Evolutionary conservation across 176 grass and related monocot species (phyloP), one percentile per base, ranked within the genome.

Genomic region (Alloteropsis semialata): DNA sequence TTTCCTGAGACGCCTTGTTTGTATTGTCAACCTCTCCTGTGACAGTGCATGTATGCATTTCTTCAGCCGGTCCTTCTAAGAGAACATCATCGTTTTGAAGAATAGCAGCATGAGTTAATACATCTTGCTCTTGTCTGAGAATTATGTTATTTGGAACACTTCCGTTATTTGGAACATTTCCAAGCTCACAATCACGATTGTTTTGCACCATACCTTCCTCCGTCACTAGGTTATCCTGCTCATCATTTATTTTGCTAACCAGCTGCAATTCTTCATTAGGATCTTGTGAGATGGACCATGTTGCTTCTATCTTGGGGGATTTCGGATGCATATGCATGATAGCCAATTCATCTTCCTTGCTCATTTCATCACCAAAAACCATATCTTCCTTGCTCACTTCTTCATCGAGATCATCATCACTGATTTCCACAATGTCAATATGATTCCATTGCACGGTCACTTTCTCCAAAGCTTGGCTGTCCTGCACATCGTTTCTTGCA

Each of bases 241-340:
- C 56, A 63, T 73, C 21, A 62, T 25, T 50, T 74, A 3, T 48
- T 72, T 18, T 13, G 0, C 27, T 27, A 30, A 13, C 8, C 27
- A 32, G 19, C 21, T 62, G 55, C 0, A 34, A 38, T 73, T 74
- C 55, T 45, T 74, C 30, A 48, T 74, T 74, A 37, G 3, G 3
- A 8, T 72, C 39, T 9, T n/a, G 29, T 33, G 50, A 79, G 66
- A 72, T 60, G 34, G 65, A 51, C 45, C n/a, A 5, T 17, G 50
- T 9, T 25, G n/a, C 18, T 39, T 29, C 67, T 12, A 38, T 71
- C 75, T 70, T n/a, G 42, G 65, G 18, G 21, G 44, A 64, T 64
- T 86, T 87, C 7, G 25, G 21, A 42, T 42, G 8, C 70, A 81
- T 68, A 53, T 42, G 13, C 77, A 81, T 68, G 56, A 37, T 54